A percentile compares a stretch with the other conserved stretches of the same genome.
These are phyloP conservation scores for Warburgia ugandensis DNA, from an alignment of 164 flowering plant genomes.

Conservation along the genomic window DNA sequence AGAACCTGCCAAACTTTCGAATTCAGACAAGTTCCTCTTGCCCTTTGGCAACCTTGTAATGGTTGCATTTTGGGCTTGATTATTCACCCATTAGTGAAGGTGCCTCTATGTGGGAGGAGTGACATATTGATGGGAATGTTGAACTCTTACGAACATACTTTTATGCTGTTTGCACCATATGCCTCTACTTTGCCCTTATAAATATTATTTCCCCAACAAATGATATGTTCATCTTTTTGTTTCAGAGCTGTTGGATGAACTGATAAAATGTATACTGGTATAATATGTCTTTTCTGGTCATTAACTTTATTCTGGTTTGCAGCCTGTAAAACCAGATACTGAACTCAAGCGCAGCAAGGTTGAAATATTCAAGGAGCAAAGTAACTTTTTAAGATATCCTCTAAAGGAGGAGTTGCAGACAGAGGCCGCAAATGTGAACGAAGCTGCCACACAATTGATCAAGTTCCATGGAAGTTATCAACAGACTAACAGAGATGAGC, in stretches of 20 bases:
- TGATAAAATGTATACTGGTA: too few species aligned
- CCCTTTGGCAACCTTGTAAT: too few species aligned
- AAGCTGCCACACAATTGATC: conserved; percentile 84
- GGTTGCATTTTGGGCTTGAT: too few species aligned
- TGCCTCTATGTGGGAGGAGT: conserved; percentile 18
- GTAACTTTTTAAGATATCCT: conserved; percentile 86
- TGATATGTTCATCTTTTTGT: too few species aligned
- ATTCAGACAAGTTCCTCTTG: too few species aligned
- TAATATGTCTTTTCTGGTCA: background rate
- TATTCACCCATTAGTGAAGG: too few species aligned
- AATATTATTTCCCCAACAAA: too few species aligned
- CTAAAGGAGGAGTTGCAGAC: conserved; percentile 87
- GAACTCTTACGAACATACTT: too few species aligned
- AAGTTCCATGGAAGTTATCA: conserved; percentile 99
- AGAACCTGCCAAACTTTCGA: too few species aligned
- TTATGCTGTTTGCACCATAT: conserved; percentile 14
- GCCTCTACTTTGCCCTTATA: too few species aligned
- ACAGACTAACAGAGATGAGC: conserved; percentile 78
- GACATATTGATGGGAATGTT: too few species aligned
- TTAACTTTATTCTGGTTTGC: conserved; percentile 20
- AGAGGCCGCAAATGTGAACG: conserved; percentile 82
- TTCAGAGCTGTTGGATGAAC: too few species aligned
- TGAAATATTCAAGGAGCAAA: conserved; percentile 90
- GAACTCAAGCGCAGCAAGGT: conserved; percentile 92
- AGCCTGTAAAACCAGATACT: conserved; percentile 72